Percentiles rank a stretch among this genome's conserved stretches.
phyloP scores from a whole-genome alignment of 1,139 yeast species.

The Suhomyces choctaworum region DNA sequence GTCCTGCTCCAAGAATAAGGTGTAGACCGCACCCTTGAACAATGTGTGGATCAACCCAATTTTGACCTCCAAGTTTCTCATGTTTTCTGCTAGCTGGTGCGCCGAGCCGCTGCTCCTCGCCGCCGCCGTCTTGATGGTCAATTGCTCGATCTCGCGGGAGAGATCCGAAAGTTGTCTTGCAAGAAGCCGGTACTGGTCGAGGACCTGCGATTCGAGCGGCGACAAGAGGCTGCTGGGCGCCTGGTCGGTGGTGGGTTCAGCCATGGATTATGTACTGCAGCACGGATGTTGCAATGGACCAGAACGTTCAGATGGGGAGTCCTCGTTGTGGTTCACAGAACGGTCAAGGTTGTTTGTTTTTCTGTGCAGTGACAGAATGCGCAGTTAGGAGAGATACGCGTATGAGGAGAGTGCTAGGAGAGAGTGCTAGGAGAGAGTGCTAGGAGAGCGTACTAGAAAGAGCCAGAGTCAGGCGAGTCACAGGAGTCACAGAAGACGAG shows the following conservation, averaged over 20 bases:
- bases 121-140: conserved; percentile 22
- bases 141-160: conserved; percentile 32
- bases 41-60: conserved; percentile 65
- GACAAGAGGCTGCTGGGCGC: conserved; percentile 30
- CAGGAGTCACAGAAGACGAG: too few relatives aligned
- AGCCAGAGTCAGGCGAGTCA: too few relatives aligned
- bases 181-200: conserved; percentile 49
- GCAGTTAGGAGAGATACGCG: too few relatives aligned
- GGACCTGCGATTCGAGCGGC: conserved; percentile 41
- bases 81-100: conserved; percentile 43
- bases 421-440: too few relatives aligned
- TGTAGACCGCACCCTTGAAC: conserved; percentile 69
- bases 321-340: conserved; percentile 1
- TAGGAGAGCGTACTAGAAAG: too few relatives aligned
- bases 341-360: too few relatives aligned
- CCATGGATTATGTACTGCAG: too few relatives aligned
- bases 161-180: conserved; percentile 42
- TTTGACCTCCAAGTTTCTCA: conserved; percentile 61
- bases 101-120: conserved; percentile 17
- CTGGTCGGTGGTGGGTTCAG: conserved; percentile 17
- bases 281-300: too few relatives aligned
- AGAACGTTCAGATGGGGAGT: background rate
- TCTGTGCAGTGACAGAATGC: too few relatives aligned
- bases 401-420: too few relatives aligned
- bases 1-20: conserved; percentile 49